Evolutionary conservation across 441 rosid genomes (phyloP), one percentile per base, ranked within the genome.

Genomic region (Gossypium trilobum): DNA sequence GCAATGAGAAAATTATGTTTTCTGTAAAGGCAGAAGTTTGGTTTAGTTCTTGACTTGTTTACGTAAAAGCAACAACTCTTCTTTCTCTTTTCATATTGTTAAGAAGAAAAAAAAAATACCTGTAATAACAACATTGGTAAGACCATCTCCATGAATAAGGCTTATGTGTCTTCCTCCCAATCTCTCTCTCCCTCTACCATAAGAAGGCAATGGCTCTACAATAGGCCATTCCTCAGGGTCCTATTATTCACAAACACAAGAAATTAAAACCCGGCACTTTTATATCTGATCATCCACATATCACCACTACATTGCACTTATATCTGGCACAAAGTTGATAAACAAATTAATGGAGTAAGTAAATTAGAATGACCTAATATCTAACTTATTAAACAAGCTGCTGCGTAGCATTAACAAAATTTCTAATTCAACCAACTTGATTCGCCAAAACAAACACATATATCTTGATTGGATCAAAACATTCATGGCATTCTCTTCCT

Each of bases 151-250:
- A 78, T 94, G 97, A 76, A 94, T 88, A 77, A 94, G 96, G 82
- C 98, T 94, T 71, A 91, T 88, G 76, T 94, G 96, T 75, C 98
- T 87, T 75, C 89, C 96, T 68, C 98, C 97, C 78, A 82, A 75
- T 78, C 97, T 89, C 82, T 94, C 98, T 76, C 98, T 87, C 72
- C 98, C 98, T 82, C 98, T 89, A 84, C 98, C 98, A 82, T 94
- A 92, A 68, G 99, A 94, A 80, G 97, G 97, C 80, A 94, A 81
- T n/a, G 99, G 87, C 81, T 85, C 87, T 74, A 94, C 75, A 29
- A 94, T 77, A 14, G 97, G 99, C 99, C 99, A 94, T 74, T 94
- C 99, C 31, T 79, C 76, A 3, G 77, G 78, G 27, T 88, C 91
- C 99, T 90, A 74, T 19, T 2, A 73, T 59, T 39, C 74, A 78